Evolutionary conservation across 2,329 filamentous ascomycete genomes (phyloP).

Genomic region (Trichoderma cornu-damae): DNA sequence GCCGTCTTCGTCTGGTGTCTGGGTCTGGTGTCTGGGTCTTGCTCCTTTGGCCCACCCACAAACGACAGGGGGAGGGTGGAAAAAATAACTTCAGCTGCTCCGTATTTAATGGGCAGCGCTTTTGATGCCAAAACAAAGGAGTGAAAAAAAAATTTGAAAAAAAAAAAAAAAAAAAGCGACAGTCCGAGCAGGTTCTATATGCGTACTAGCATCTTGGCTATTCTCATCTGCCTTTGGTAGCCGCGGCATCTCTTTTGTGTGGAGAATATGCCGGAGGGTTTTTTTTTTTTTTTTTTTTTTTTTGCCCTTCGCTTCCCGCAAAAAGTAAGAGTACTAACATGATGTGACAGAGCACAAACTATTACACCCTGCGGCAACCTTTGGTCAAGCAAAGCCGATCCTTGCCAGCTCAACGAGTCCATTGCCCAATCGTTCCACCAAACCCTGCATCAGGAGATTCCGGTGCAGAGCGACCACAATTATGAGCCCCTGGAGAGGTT

Average conservation of each 20-base stretch:
- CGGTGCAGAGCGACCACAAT: not conserved
- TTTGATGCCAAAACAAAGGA: not conserved
- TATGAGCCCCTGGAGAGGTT: not conserved
- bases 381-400: not conserved
- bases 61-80: not conserved
- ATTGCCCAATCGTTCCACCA: conserved; percentile 6
- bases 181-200: not conserved
- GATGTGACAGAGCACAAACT: too few relatives aligned
- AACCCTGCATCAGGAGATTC: not conserved
- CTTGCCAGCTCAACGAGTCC: not conserved
- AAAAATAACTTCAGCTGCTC: conserved; percentile 1
- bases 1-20: conserved; percentile 1
- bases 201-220: too few relatives aligned
- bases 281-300: not conserved
- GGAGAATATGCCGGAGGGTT: not conserved
- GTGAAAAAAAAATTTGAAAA: not conserved
- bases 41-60: conserved; percentile 2
- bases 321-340: too few relatives aligned
- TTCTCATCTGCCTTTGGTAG: conserved; percentile 2
- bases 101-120: not conserved
- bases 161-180: not conserved
- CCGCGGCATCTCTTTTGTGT: not conserved
- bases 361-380: not conserved
- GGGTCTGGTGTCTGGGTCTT: too few relatives aligned
- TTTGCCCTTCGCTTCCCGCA: not conserved